phyloP scores from a whole-genome alignment of 139 green algal species.

The Mesotaenium endlicherianum region DNA sequence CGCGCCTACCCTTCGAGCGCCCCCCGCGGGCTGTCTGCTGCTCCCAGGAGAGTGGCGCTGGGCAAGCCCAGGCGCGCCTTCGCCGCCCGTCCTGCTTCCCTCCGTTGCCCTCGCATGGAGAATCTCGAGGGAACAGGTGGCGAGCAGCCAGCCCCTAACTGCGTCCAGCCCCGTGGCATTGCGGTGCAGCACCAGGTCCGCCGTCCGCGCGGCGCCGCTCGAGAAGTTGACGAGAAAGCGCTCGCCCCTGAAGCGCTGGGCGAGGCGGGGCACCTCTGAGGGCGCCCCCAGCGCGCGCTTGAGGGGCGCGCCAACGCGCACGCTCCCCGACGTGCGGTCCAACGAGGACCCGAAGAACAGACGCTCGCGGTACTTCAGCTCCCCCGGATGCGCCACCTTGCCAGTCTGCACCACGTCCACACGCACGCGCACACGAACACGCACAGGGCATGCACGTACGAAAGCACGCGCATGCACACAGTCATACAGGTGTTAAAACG shows the following conservation, averaged over 20 bases:
- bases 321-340: not conserved
- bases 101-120: not conserved
- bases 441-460: too few relatives aligned
- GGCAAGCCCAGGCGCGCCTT: too few relatives aligned
- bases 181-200: conserved; percentile 43
- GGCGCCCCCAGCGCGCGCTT: not conserved
- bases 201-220: not conserved
- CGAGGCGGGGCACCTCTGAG: not conserved
- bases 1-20: not conserved
- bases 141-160: conserved; percentile 39
- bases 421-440: not conserved
- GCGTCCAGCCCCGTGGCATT: conserved; percentile 38
- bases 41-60: too few relatives aligned
- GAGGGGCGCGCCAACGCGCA: conserved; percentile 21
- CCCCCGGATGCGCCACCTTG: not conserved
- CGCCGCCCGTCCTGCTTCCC: not conserved
- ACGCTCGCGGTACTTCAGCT: conserved; percentile 26
- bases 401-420: conserved; percentile 13
- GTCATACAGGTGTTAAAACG: too few relatives aligned
- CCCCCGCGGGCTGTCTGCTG: not conserved
- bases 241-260: conserved; percentile 4
- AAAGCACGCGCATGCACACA: too few relatives aligned
- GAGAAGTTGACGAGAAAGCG: conserved; percentile 28
- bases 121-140: conserved; percentile 19
- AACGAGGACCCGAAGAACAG: not conserved